phyloP scores from a whole-genome alignment of 192 early-diverging fungal species.

The Glomus cerebriforme region DNA sequence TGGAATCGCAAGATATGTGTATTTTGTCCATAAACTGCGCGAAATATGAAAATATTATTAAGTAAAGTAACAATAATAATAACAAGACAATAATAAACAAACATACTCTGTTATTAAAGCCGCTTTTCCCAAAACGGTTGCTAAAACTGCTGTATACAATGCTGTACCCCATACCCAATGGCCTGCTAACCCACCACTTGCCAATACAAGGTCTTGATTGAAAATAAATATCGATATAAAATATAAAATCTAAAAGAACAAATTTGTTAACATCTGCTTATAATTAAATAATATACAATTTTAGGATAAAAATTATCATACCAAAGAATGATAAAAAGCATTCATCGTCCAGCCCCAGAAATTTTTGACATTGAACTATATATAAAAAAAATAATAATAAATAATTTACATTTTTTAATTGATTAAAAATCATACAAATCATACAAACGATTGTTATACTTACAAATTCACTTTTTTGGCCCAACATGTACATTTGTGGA shows the following conservation, averaged over 20 bases:
- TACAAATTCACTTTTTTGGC: constrained; percentile 66
- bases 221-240: constrained; percentile 68
- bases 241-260: constrained; percentile 61
- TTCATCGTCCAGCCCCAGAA: constrained; percentile 95
- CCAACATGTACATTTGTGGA: constrained; percentile 95
- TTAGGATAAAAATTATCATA: constrained; percentile 44
- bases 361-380: constrained; percentile 75
- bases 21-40: constrained; percentile 88
- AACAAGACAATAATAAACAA: neutral
- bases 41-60: neutral
- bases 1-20: constrained; percentile 87
- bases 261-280: neutral
- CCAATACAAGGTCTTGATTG: constrained; percentile 65
- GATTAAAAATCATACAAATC: neutral
- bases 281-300: neutral
- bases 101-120: constrained; percentile 80
- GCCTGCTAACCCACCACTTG: constrained; percentile 72
- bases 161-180: constrained; percentile 91
- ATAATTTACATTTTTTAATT: neutral
- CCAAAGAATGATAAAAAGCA: constrained; percentile 89
- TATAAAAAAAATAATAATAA: neutral
- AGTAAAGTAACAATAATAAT: neutral
- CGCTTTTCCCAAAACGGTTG: constrained; percentile 89
- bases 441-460: constrained; percentile 33
- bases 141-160: constrained; percentile 86